These are phyloP conservation scores for Cornus kousa DNA, from an alignment of 148 eudicot genomes.

Conservation along the genomic window DNA sequence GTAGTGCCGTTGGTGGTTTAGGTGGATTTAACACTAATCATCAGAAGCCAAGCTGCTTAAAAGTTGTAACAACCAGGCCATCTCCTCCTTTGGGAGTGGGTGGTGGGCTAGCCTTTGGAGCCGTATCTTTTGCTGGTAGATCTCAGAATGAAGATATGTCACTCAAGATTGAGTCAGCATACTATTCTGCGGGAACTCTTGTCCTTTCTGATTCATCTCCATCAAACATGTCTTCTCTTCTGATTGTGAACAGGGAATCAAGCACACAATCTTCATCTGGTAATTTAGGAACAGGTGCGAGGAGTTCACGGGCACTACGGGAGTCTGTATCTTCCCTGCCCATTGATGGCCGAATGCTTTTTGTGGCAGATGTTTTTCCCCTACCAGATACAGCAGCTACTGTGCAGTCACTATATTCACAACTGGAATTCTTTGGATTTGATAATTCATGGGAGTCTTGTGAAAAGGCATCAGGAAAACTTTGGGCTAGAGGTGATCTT, in stretches of 20 bases:
- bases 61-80: slow-evolving; percentile 81
- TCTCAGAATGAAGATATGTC: slow-evolving; percentile 85
- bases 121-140: slow-evolving; percentile 71
- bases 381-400: slow-evolving; percentile 70
- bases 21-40: slow-evolving; percentile 45
- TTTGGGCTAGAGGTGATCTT: slow-evolving; percentile 97
- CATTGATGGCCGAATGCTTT: slow-evolving; percentile 92
- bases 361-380: slow-evolving; percentile 84
- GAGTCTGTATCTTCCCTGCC: slow-evolving; percentile 92
- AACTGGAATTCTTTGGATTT: slow-evolving; percentile 57
- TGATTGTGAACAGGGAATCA: slow-evolving; percentile 75
- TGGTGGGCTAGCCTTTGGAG: slow-evolving; percentile 73
- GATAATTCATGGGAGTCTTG: slow-evolving; percentile 56
- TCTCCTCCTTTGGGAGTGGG: slow-evolving; percentile 93
- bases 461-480: slow-evolving; percentile 68
- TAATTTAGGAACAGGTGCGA: slow-evolving; percentile 52
- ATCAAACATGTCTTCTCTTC: slow-evolving; percentile 77
- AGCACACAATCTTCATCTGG: slow-evolving; percentile 67
- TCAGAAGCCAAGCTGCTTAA: slow-evolving; percentile 81
- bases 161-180: slow-evolving; percentile 79
- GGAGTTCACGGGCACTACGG: slow-evolving; percentile 78
- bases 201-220: slow-evolving; percentile 97
- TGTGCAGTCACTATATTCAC: slow-evolving; percentile 85
- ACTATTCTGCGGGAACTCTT: slow-evolving; percentile 81
- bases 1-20: slow-evolving; percentile 56